phyloP scores from a whole-genome alignment of 2,329 filamentous ascomycete genomes.

The Bertia moriformis region DNA sequence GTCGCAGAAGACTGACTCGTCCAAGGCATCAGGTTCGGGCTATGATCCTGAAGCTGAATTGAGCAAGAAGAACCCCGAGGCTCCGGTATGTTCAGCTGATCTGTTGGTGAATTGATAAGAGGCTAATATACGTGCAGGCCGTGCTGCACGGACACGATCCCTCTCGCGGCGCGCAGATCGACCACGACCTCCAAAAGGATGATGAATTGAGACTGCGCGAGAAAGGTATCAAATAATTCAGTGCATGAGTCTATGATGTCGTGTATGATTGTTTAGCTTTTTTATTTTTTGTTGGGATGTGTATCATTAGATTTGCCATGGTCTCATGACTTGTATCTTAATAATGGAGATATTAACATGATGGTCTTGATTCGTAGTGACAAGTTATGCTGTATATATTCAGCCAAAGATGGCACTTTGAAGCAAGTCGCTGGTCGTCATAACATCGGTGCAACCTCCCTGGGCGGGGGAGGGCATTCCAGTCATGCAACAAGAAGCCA shows the following conservation, averaged over 20 bases:
- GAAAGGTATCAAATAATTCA: slow-evolving; percentile 15
- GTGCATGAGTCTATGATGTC: neutral
- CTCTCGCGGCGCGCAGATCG: slow-evolving; percentile 27
- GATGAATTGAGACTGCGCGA: slow-evolving; percentile 25
- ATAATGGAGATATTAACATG: no score
- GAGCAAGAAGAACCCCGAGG: slow-evolving; percentile 23
- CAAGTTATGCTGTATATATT: no score
- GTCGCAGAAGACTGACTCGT: slow-evolving; percentile 8
- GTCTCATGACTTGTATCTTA: no score
- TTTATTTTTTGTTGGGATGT: no score
- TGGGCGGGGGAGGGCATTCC: no score
- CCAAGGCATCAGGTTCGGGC: slow-evolving; percentile 10
- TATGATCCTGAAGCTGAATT: slow-evolving; percentile 14
- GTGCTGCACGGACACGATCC: slow-evolving; percentile 26
- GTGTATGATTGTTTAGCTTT: no score
- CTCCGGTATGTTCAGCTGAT: slow-evolving; percentile 16
- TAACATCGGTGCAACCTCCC: no score
- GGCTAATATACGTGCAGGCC: slow-evolving; percentile 13
- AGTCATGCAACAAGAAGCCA: no score
- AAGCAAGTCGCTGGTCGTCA: no score
- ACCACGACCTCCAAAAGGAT: slow-evolving; percentile 23
- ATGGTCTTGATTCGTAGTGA: no score
- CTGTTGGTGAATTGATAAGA: neutral
- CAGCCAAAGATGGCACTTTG: no score
- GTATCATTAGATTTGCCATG: no score